Evolutionary conservation across 352 stramenopile species (phyloP).

Genomic region (Phytophthora constricta): DNA sequence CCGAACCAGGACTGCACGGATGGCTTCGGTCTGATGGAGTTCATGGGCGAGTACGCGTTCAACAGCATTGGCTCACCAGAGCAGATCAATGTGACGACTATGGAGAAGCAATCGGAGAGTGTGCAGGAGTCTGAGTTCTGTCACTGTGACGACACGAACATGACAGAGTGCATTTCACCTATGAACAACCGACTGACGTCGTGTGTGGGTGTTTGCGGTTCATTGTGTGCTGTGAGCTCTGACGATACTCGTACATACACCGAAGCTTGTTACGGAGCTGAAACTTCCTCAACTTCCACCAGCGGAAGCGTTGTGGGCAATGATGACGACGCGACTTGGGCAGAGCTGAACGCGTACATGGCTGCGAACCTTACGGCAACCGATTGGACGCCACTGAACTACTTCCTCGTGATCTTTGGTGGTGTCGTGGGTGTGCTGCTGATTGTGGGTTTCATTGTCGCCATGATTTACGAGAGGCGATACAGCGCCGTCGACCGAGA

Average conservation of each 20-base stretch:
- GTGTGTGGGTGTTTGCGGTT: conserved; percentile 58
- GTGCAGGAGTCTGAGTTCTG: conserved; percentile 51
- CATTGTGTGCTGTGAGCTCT: conserved; percentile 49
- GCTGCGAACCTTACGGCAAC: conserved; percentile 44
- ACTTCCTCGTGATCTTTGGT: conserved; percentile 59
- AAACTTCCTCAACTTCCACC: conserved; percentile 14
- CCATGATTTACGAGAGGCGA: conserved; percentile 39
- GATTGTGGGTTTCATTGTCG: conserved; percentile 49
- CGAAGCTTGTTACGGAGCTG: conserved; percentile 44
- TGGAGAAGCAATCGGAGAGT: conserved; percentile 33
- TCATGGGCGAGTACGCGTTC: conserved; percentile 69
- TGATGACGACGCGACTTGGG: conserved; percentile 42
- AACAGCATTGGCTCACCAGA: conserved; percentile 67
- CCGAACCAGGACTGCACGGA: conserved; percentile 59
- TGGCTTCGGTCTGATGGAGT: conserved; percentile 61
- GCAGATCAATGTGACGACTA: conserved; percentile 69
- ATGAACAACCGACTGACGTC: conserved; percentile 59
- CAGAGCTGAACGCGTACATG: conserved; percentile 46
- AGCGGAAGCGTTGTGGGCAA: conserved; percentile 20
- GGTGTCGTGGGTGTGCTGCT: conserved; percentile 42
- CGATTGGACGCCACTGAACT: conserved; percentile 55
- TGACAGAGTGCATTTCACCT: conserved; percentile 51
- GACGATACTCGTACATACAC: conserved; percentile 48
- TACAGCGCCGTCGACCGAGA: conserved; percentile 21
- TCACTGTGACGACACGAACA: conserved; percentile 47